A percentile compares a stretch with the other conserved stretches of the same genome.
These are phyloP conservation scores for Boletus pseudopeckii DNA, from an alignment of 768 basidiomycete genomes.

Conservation along the genomic window DNA sequence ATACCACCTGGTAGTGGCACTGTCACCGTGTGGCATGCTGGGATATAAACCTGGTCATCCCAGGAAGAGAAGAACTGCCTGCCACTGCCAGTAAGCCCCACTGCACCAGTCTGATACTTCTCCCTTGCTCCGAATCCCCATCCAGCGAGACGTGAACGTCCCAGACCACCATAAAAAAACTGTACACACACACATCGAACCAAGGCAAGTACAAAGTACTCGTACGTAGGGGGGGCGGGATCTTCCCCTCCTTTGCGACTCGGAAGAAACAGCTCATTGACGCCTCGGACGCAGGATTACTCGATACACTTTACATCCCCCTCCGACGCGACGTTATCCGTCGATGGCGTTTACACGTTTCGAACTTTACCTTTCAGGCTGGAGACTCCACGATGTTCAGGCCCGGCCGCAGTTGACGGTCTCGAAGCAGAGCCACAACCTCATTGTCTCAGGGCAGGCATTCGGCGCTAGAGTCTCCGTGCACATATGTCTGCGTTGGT, in stretches of 20 bases:
- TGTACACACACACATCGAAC: not conserved
- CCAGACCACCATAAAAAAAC: not conserved
- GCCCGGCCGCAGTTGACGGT: slow-evolving; percentile 22
- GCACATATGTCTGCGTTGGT: slow-evolving; percentile 21
- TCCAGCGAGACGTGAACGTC: not conserved
- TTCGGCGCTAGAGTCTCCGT: slow-evolving; percentile 24
- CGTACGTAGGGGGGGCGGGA: no score
- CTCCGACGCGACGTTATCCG: not conserved
- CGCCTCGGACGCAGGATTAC: not conserved
- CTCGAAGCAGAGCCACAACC: slow-evolving; percentile 21
- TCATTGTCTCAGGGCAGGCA: slow-evolving; percentile 24
- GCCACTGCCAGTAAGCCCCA: slow-evolving; percentile 11
- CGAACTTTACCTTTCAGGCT: slow-evolving; percentile 20
- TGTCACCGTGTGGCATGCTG: slow-evolving; percentile 23
- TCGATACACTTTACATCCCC: not conserved
- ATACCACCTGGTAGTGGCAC: slow-evolving; percentile 28
- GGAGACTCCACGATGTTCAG: slow-evolving; percentile 19
- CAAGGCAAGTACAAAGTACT: not conserved
- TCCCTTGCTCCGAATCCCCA: not conserved
- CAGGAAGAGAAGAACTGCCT: not conserved
- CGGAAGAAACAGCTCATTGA: not conserved
- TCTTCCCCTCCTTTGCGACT: not conserved
- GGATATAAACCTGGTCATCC: slow-evolving; percentile 18
- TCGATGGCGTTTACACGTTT: slow-evolving; percentile 25
- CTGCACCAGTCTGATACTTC: slow-evolving; percentile 5